These are phyloP conservation scores for Parachlorella kessleri DNA, from an alignment of 139 green algal species.

Conservation along the genomic window DNA sequence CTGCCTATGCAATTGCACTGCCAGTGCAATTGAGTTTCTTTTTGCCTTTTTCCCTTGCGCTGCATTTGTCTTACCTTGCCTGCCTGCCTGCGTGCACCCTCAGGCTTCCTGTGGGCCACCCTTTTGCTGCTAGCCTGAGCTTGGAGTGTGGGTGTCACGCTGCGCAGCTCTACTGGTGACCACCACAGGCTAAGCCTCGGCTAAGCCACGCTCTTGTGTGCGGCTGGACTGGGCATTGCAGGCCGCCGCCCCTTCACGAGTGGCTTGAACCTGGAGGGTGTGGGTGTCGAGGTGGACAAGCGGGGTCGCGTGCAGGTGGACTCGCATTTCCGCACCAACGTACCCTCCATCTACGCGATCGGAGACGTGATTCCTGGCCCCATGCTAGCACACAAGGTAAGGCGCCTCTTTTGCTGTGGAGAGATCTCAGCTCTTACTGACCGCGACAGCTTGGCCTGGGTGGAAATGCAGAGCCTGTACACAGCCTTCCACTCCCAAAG, in stretches of 20 bases:
- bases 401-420: neutral
- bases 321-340: slow-evolving; percentile 74
- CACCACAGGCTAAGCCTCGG: too few relatives aligned
- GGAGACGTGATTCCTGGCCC: slow-evolving; percentile 91
- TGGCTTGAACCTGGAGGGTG: slow-evolving; percentile 86
- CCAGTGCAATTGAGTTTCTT: slow-evolving; percentile 34
- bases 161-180: too few relatives aligned
- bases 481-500: too few relatives aligned
- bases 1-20: too few relatives aligned
- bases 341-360: slow-evolving; percentile 86
- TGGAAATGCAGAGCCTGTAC: too few relatives aligned
- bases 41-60: neutral
- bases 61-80: neutral
- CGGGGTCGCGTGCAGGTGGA: slow-evolving; percentile 82
- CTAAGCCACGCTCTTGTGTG: too few relatives aligned
- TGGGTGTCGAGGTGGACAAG: slow-evolving; percentile 83
- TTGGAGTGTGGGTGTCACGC: too few relatives aligned
- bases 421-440: too few relatives aligned
- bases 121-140: too few relatives aligned
- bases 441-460: too few relatives aligned
- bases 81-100: neutral
- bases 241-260: slow-evolving; percentile 74
- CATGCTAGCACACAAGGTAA: slow-evolving; percentile 98
- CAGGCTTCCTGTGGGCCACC: too few relatives aligned
- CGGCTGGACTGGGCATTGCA: slow-evolving; percentile 38